Evolutionary conservation across 2,329 filamentous ascomycete species (phyloP).

Genomic region (Ophiocordyceps camponoti-rufipedis): DNA sequence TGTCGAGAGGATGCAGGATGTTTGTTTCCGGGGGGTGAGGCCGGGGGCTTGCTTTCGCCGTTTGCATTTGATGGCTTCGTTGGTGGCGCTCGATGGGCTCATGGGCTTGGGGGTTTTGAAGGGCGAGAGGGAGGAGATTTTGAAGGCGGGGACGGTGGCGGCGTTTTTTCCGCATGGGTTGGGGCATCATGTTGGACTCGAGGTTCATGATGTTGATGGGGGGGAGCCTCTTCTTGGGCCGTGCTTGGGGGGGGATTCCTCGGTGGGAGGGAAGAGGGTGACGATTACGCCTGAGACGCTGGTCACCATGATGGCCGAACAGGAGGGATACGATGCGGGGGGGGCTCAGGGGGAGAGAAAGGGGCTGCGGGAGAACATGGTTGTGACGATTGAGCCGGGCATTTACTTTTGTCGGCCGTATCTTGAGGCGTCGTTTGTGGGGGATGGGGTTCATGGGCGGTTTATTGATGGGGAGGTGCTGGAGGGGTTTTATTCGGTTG

Average conservation of each 20-base stretch:
- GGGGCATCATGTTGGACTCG: constrained; percentile 47
- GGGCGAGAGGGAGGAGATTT: constrained; percentile 39
- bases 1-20: constrained; percentile 64
- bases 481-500: constrained; percentile 56
- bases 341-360: constrained; percentile 14
- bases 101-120: constrained; percentile 53
- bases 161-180: constrained; percentile 51
- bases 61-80: constrained; percentile 55
- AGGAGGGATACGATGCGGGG: too few species aligned
- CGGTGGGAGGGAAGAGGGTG: too few species aligned
- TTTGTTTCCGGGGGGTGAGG: constrained; percentile 49
- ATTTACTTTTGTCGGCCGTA: constrained; percentile 61
- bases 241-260: not conserved
- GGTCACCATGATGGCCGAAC: too few species aligned
- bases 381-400: constrained; percentile 68
- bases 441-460: constrained; percentile 34
- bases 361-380: constrained; percentile 39
- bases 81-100: constrained; percentile 54
- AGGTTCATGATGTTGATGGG: constrained; percentile 41
- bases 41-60: constrained; percentile 54
- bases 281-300: too few species aligned
- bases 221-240: constrained; percentile 14
- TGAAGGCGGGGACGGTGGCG: constrained; percentile 30
- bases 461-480: constrained; percentile 50
- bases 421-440: constrained; percentile 50